Evolutionary conservation across 2,329 filamentous ascomycete genomes (phyloP).

Genomic region (Fusarium sp.): DNA sequence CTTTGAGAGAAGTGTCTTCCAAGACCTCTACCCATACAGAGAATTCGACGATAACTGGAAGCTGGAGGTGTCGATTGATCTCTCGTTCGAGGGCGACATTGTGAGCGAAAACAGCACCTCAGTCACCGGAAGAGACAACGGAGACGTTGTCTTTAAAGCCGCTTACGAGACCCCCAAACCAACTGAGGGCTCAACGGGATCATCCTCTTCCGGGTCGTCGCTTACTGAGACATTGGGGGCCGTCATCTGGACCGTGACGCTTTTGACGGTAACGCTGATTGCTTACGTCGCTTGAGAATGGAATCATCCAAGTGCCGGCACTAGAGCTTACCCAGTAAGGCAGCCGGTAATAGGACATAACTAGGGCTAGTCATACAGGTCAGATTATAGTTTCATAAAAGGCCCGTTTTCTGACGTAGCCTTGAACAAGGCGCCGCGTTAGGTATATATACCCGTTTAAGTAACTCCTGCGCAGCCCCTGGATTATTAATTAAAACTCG

Average conservation of each 20-base stretch:
- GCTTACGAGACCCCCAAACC: constrained; percentile 7
- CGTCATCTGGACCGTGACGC: background rate
- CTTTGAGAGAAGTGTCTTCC: constrained; percentile 10
- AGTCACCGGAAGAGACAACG: constrained; percentile 6
- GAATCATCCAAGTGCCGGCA: background rate
- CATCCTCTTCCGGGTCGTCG: background rate
- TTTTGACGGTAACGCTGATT: background rate
- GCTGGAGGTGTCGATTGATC: background rate
- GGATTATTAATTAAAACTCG: background rate
- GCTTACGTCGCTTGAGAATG: background rate
- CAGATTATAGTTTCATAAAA: too few relatives aligned
- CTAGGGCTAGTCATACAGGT: too few relatives aligned
- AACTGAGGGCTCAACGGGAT: background rate
- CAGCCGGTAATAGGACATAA: too few relatives aligned
- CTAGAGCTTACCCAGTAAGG: too few relatives aligned
- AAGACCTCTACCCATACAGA: background rate
- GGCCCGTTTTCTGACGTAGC: too few relatives aligned
- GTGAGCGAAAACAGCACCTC: constrained; percentile 34
- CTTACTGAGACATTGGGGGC: background rate
- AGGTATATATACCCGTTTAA: constrained; percentile 11
- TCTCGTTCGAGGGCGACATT: constrained; percentile 27
- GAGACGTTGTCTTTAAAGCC: constrained; percentile 7
- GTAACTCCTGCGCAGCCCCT: background rate
- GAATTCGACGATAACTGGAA: background rate
- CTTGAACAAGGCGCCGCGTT: background rate